A percentile compares a stretch with the other conserved stretches of the same genome.
These are phyloP conservation scores for Trichoderma sp. DNA, from an alignment of 2,329 filamentous ascomycete species.

Conservation along the genomic window DNA sequence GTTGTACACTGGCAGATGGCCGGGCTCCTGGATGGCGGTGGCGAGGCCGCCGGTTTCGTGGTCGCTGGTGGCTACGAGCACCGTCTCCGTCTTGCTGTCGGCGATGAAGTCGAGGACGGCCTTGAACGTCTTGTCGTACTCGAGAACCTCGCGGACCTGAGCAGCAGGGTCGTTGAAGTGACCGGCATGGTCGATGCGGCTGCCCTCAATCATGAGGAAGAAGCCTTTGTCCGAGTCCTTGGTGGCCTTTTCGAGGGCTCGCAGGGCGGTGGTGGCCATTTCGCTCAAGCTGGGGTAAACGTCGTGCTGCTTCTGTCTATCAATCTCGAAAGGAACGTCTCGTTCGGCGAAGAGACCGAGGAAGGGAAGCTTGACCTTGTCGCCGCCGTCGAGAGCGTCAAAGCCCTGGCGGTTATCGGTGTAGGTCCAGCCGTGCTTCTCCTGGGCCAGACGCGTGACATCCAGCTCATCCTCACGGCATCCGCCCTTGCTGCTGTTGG, in stretches of 20 bases:
- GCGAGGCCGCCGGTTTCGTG: slow-evolving; percentile 93
- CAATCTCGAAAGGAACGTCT: slow-evolving; percentile 92
- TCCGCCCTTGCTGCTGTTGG: slow-evolving; percentile 75
- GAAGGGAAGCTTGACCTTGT: slow-evolving; percentile 70
- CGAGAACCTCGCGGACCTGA: slow-evolving; percentile 88
- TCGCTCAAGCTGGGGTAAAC: slow-evolving; percentile 86
- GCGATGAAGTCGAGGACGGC: slow-evolving; percentile 82
- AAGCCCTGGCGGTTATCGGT: slow-evolving; percentile 70
- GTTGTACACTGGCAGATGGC: slow-evolving; percentile 55
- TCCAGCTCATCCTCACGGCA: slow-evolving; percentile 79
- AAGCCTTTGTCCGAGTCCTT: slow-evolving; percentile 84
- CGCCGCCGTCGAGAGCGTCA: slow-evolving; percentile 66
- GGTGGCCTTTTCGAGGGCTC: slow-evolving; percentile 76
- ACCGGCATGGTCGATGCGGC: slow-evolving; percentile 91
- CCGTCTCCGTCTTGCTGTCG: slow-evolving; percentile 66
- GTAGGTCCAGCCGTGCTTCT: slow-evolving; percentile 77
- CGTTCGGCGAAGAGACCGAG: slow-evolving; percentile 78
- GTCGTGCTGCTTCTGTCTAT: slow-evolving; percentile 74
- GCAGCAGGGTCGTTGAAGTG: slow-evolving; percentile 81
- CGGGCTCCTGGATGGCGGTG: slow-evolving; percentile 65
- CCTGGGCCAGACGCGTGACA: slow-evolving; percentile 67
- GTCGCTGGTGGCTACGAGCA: slow-evolving; percentile 88
- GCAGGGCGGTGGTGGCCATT: slow-evolving; percentile 82
- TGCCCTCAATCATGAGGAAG: slow-evolving; percentile 98
- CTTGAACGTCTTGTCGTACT: slow-evolving; percentile 84